Evolutionary conservation across 768 basidiomycete genomes (phyloP).

Genomic region (Rhodotorula graminis): DNA sequence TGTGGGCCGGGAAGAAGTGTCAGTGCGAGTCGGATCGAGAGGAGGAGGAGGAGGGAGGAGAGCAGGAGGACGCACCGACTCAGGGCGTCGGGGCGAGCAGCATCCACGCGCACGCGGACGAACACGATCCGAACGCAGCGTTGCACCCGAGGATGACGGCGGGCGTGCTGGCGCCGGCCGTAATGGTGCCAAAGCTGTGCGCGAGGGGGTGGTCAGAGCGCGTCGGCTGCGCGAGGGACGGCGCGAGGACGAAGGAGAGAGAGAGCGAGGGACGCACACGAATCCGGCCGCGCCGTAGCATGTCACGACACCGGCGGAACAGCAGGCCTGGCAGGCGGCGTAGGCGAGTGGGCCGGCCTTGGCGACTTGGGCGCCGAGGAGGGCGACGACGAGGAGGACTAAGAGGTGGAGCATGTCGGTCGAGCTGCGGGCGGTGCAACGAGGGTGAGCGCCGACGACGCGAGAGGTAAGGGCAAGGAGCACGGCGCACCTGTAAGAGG

Average conservation of each 20-base stretch:
- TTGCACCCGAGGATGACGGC: constrained; percentile 52
- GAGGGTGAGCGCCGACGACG: no score
- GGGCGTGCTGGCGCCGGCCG: constrained; percentile 47
- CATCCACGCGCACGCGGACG: constrained; percentile 49
- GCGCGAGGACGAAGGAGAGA: neutral
- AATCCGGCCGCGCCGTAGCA: constrained; percentile 14
- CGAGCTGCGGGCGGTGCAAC: no score
- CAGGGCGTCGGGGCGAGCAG: constrained; percentile 50
- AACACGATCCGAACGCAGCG: constrained; percentile 51
- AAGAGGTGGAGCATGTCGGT: neutral
- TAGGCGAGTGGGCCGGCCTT: constrained; percentile 49
- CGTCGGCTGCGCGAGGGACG: constrained; percentile 6
- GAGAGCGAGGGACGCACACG: neutral
- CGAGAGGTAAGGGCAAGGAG: no score
- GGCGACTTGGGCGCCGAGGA: neutral
- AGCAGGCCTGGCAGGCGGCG: constrained; percentile 50
- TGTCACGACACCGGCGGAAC: neutral
- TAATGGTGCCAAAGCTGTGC: constrained; percentile 51
- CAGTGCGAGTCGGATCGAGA: neutral
- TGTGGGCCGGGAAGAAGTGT: no score
- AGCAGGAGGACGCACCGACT: neutral
- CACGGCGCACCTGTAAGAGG: no score
- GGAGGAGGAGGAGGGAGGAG: neutral
- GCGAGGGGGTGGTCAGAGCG: no score
- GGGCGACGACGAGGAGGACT: neutral